These are phyloP conservation scores for Iris pallida DNA, from an alignment of 116 monocot genomes.

Conservation along the genomic window DNA sequence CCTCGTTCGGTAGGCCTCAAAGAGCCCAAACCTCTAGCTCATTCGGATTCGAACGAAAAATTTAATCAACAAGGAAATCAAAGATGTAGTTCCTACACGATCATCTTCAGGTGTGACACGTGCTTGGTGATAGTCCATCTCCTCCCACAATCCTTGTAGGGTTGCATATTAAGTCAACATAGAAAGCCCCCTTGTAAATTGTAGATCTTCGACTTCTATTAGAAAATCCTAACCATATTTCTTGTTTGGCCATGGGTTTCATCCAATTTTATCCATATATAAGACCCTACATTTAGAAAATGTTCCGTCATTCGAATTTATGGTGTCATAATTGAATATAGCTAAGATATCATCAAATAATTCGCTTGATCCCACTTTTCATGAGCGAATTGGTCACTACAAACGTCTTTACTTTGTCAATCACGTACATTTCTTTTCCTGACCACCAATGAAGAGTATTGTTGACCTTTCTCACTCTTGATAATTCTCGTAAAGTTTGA, in stretches of 20 bases:
- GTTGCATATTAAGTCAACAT: neutral
- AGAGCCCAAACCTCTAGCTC: neutral
- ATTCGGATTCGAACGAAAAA: neutral
- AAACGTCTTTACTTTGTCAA: neutral
- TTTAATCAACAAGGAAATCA: neutral
- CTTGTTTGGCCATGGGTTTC: neutral
- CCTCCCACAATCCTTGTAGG: neutral
- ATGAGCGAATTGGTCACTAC: neutral
- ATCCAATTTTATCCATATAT: neutral
- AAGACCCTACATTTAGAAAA: neutral
- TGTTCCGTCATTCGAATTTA: neutral
- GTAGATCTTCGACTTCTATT: neutral
- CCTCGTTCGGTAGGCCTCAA: neutral
- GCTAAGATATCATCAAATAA: neutral
- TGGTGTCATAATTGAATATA: neutral
- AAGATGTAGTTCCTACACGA: neutral
- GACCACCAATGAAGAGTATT: no score
- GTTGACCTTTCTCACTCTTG: no score
- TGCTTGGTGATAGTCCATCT: no score
- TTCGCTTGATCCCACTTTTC: neutral
- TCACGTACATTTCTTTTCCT: no score
- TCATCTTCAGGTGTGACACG: no score
- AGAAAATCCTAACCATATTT: neutral
- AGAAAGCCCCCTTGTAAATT: neutral
- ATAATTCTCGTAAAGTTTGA: no score